A percentile compares a stretch with the other conserved stretches of the same genome.
Evolutionary conservation across 208 protist genomes (phyloP).

Genomic region (Kentomonas sorsogonicus): DNA sequence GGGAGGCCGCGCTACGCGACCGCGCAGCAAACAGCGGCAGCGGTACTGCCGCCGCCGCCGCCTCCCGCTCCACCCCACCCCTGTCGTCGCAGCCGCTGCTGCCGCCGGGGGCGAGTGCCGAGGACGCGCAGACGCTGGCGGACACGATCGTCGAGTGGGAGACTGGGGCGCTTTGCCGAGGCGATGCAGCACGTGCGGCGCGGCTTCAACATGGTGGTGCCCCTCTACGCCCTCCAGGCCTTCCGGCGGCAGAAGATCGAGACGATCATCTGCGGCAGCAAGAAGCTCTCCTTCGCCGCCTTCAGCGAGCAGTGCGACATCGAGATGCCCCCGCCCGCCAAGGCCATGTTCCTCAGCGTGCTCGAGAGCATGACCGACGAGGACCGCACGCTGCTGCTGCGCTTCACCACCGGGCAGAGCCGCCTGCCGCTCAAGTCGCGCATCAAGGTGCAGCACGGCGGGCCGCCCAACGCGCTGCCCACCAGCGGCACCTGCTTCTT

Average conservation of each 20-base stretch:
- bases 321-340: conserved; percentile 39
- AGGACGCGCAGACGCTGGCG: conserved; percentile 47
- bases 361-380: conserved; percentile 78
- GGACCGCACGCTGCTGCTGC: conserved; percentile 76
- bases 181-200: conserved; percentile 68
- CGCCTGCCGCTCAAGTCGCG: conserved; percentile 71
- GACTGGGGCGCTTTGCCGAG: conserved; percentile 55
- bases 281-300: conserved; percentile 72
- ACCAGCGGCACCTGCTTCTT: conserved; percentile 95
- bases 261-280: conserved; percentile 68
- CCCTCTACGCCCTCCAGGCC: conserved; percentile 75
- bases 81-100: too few species aligned
- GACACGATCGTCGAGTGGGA: conserved; percentile 56
- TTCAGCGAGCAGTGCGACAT: conserved; percentile 74
- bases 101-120: too few species aligned
- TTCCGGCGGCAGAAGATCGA: conserved; percentile 86
- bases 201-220: conserved; percentile 78
- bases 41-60: conserved; percentile 20
- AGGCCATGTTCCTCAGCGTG: conserved; percentile 67
- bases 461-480: conserved; percentile 74
- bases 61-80: conserved; percentile 56
- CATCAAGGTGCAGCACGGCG: conserved; percentile 83
- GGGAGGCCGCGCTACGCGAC: conserved; percentile 32
- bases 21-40: too few species aligned
- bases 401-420: conserved; percentile 86